A percentile compares a stretch with the other conserved stretches of the same genome.
Evolutionary conservation across 306 rosid genomes (phyloP).

Genomic region (Cucurbita maxima): DNA sequence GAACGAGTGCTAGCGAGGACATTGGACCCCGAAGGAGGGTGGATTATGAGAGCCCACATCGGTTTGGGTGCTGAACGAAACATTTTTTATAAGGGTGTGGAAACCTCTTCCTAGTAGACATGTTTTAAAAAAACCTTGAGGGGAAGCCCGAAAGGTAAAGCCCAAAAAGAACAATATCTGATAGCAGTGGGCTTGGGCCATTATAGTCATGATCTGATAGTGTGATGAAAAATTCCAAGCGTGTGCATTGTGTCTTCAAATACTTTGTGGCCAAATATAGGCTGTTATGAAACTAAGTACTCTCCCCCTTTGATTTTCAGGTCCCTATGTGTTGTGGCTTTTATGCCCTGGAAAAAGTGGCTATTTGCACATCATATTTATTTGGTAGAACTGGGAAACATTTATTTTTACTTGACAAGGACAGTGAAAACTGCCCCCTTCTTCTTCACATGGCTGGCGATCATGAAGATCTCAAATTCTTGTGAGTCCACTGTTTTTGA

Average conservation of each 20-base stretch:
- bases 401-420: slow-evolving; percentile 48
- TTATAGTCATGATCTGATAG: not conserved
- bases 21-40: too few relatives aligned
- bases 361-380: slow-evolving; percentile 32
- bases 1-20: too few relatives aligned
- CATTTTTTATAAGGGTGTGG: too few relatives aligned
- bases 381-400: slow-evolving; percentile 71
- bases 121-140: too few relatives aligned
- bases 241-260: not conserved
- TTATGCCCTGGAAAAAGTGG: slow-evolving; percentile 48
- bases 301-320: slow-evolving; percentile 16
- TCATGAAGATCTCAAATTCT: slow-evolving; percentile 48
- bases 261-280: not conserved
- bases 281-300: not conserved
- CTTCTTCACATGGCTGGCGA: slow-evolving; percentile 71
- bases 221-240: not conserved
- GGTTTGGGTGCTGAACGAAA: too few relatives aligned
- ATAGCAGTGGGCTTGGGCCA: too few relatives aligned
- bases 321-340: slow-evolving; percentile 69
- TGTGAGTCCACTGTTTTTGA: slow-evolving; percentile 26
- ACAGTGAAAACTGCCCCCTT: slow-evolving; percentile 61
- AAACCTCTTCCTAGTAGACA: too few relatives aligned
- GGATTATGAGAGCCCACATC: too few relatives aligned
- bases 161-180: too few relatives aligned
- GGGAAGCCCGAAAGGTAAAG: too few relatives aligned